Base-by-base conservation (phyloP, 1,284 basidiomycete species). In the Cutaneotrichosporon spelunceum region DNA sequence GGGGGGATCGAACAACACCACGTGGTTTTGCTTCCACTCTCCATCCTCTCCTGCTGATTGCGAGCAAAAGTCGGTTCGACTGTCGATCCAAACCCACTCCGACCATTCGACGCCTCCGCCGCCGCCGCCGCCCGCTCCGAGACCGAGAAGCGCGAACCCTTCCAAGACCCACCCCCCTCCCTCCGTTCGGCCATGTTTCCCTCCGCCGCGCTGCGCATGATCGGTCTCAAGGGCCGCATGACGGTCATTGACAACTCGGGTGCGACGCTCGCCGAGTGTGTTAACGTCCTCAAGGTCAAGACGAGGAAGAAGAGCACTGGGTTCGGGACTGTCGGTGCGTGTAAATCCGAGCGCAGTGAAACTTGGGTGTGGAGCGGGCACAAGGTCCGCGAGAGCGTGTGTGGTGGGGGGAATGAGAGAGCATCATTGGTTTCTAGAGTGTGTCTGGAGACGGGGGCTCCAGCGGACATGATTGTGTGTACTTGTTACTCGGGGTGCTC, bases 211-310 rank as follows among this genome's bases (percentile, higher is more conserved):
- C 53, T 23, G 29, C 57, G 63, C 24, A 95, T 95, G 93, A 91
- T 96, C 82, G 91, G 92, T 65, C 89, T 96, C 75, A 96, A 96
- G 77, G 86, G 87, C 62, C 91, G 88, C 0, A 84, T 95, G 69
- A 92, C 90, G 90, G 88, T 94, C 71, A 96, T 98, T 78, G 95
- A 98, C 84, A 99, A 99, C 81, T 95, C 95, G n/a, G 95, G 95
- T 60, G 95, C 91, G 2, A 83, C 98, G 66, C 82, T 96, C 62
- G 89, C 95, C 45, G 95, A 98, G 82, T 96, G 94, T 73, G 92
- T 99, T 78, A 97, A 99, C 77, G 88, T 99, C 24, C 84, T 98
- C 63, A 96, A 97, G 80, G 88, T 91, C 79, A 98, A 97, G 81
- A 91, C 79, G 44, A 61, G 59, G 24, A 59, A 69, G 29, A 70